Evolutionary conservation across 371 early-diverging fungal genomes (phyloP), one percentile per base, ranked within the genome.

Genomic region (Rhizopus arrhizus): DNA sequence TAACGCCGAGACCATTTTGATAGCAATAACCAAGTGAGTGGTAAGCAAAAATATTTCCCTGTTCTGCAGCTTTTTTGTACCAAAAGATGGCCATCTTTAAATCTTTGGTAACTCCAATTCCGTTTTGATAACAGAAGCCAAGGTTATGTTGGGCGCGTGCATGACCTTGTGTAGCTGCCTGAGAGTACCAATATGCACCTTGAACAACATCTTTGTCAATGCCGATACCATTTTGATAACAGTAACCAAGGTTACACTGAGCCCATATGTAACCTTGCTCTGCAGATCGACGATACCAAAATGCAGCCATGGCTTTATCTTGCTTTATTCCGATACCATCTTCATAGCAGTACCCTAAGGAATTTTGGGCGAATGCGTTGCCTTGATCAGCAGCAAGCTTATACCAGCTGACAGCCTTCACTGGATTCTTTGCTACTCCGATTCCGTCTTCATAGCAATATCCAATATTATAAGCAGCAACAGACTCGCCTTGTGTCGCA

Each of bases 11-110:
- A 13, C 94, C 96, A 64, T 95, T 91, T 53, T 92, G 93, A 66
- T 89, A 94, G 67, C 96, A 95, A 64, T 90, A 94, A 6, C 95
- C 97, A 35, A 95, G 81, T 3, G 91, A 91, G 53, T 92, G 92
- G 53, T 85, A 84, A 3, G 92, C 95, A 61, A 90, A 86, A 10
- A 89, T 82, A 58, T 92, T 90, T 28, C 90, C 91, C 34, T 84
- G 85, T 40, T 83, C 86, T 2, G 95, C 94, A 29, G 92, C 82
- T 51, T 83, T 81, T 53, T 76, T 75, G 68, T 83, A 92, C 88
- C 87, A 91, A 64, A 73, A 64, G 53, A 89, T 79, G 9, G 95
- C 95, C 60, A 80, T 77, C 28, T 64, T 68, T 13, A 83, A 74
- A 59, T 89, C 71, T 59, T 84, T 76, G 33, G 66, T 68, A 5